Evolutionary conservation across 2,329 filamentous ascomycete genomes (phyloP).

Genomic region (Beauveria brongniartii): DNA sequence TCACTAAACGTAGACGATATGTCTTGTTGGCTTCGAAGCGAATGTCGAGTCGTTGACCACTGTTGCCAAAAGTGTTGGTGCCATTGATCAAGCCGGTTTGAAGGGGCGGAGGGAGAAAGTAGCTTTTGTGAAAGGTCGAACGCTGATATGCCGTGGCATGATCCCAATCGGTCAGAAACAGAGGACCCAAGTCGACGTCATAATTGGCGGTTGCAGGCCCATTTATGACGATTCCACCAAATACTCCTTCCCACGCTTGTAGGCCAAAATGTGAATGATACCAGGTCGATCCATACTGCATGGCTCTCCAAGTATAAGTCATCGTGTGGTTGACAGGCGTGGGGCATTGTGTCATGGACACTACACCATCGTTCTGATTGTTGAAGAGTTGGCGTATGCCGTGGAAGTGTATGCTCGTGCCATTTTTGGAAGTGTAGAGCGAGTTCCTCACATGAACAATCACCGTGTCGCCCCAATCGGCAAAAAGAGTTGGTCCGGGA

Average conservation of each 20-base stretch:
- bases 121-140: background rate
- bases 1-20: slow-evolving; percentile 41
- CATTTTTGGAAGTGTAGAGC: slow-evolving; percentile 22
- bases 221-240: slow-evolving; percentile 53
- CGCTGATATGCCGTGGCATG: slow-evolving; percentile 21
- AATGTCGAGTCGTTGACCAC: slow-evolving; percentile 28
- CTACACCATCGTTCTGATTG: slow-evolving; percentile 52
- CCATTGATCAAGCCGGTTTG: background rate
- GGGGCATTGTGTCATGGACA: slow-evolving; percentile 48
- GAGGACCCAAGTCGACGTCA: slow-evolving; percentile 53
- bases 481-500: slow-evolving; percentile 53
- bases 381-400: slow-evolving; percentile 53
- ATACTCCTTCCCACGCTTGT: slow-evolving; percentile 34
- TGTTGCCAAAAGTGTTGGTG: background rate
- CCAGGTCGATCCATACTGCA: slow-evolving; percentile 55
- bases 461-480: slow-evolving; percentile 45
- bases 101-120: background rate
- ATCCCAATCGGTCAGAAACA: slow-evolving; percentile 54
- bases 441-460: slow-evolving; percentile 36
- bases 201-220: slow-evolving; percentile 51
- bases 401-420: slow-evolving; percentile 51
- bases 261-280: slow-evolving; percentile 46
- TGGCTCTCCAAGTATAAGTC: slow-evolving; percentile 49
- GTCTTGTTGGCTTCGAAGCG: slow-evolving; percentile 33
- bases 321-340: slow-evolving; percentile 45